A percentile compares a stretch with the other conserved stretches of the same genome.
Conservation (phyloP, 306 rosid genomes). For the Rosa persica region DNA sequence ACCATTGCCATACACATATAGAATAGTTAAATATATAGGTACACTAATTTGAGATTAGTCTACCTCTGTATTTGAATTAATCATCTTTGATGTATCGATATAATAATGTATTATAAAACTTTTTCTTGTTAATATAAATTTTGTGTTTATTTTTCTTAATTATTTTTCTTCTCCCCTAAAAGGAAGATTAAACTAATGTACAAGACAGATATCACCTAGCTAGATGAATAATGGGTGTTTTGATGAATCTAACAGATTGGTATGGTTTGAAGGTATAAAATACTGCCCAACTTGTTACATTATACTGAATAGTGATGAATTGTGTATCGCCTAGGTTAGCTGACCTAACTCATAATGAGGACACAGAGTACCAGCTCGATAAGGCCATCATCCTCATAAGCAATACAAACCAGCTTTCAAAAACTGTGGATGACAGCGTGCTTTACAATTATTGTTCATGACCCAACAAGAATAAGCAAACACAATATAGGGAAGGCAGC, state of each 20-base stretch:
- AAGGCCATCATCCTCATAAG: background rate
- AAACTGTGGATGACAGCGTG: slow-evolving; percentile 2
- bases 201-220: background rate
- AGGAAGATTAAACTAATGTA: background rate
- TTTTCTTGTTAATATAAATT: too few species aligned
- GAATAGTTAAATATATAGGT: too few species aligned
- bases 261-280: background rate
- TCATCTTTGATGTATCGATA: too few species aligned
- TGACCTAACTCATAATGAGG: background rate
- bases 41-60: too few species aligned
- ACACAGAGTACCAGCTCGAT: background rate
- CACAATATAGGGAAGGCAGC: background rate
- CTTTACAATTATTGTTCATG: background rate
- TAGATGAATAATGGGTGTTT: background rate
- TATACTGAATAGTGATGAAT: background rate
- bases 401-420: background rate
- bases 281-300: background rate
- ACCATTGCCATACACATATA: too few species aligned
- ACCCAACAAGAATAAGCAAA: background rate
- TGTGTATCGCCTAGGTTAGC: background rate
- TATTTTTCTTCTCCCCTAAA: background rate
- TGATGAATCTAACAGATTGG: background rate
- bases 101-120: too few species aligned
- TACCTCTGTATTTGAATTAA: too few species aligned
- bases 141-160: too few species aligned